Base-by-base conservation (phyloP, 176 grass and related monocot species). In the Otatea glauca region DNA sequence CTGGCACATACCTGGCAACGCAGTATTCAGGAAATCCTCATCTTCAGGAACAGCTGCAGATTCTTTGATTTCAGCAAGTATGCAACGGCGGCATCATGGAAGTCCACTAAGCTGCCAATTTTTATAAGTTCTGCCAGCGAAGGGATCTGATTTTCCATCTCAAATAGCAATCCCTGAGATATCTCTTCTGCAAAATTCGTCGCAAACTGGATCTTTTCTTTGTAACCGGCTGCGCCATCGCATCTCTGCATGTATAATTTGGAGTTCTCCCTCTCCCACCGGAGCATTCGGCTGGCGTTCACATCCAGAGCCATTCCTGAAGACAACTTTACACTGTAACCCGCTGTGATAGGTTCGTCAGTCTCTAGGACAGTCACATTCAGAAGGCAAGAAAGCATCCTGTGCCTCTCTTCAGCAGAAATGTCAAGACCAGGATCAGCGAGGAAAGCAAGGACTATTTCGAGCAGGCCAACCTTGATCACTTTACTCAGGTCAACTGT, bases 31-130 rank as follows among this genome's bases (percentile, higher is more conserved):
- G 49, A 94, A 89, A 32, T 78, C 59, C 35, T 88, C 83, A 13
- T 97, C 92, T 82, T 94, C 92, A 64, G 85, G 78, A 89, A 91
- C n/a, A 94, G 54, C 85, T 88, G 81, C 27, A 96, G 84, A 50
- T 96, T 96, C 48, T 88, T 87, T 0, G 83, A 89, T 62, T 92
- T 94, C 51, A 94, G 72, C 64, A 92, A 86, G 86, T 84, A 97
- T 0, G 65, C 71, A 21, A 97, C 45, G 55, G 87, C 89, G 9
- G 21, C 79, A 6, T 88, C 77, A 6, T 97, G 58, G 47, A 90
- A 97, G 32, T 92, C 85, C 24, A 97, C 37, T 42, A 97, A 37
- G 82, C 64, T 82, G 13, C 87, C 91, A 18, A 94, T 0, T 54
- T 82, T 92, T 59, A 94, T 50, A 14, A 97, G 81, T 56, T 94